These are phyloP conservation scores for Petunia secreta DNA, from an alignment of 257 asterid species.

Conservation along the genomic window DNA sequence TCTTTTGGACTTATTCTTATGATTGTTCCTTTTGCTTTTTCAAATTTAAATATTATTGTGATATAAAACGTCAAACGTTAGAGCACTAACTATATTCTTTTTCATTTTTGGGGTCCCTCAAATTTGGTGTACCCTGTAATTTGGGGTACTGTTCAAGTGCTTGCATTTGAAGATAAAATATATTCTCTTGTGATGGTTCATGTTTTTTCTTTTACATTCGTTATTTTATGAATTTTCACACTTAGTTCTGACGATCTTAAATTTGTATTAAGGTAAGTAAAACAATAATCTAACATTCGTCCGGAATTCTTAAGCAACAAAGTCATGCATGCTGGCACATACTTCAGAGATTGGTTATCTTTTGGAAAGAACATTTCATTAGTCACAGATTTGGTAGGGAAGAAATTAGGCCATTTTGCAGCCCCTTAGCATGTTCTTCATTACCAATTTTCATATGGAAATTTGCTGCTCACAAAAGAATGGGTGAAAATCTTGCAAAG, in stretches of 20 bases:
- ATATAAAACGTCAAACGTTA: neutral
- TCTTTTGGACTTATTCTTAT: neutral
- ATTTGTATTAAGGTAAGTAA: neutral
- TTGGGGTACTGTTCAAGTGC: neutral
- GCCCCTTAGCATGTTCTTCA: neutral
- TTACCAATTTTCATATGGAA: conserved; percentile 8
- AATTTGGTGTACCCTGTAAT: neutral
- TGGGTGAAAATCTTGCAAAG: neutral
- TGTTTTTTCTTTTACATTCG: neutral
- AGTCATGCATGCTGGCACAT: neutral
- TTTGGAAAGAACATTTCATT: neutral
- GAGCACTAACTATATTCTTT: neutral
- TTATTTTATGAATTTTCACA: neutral
- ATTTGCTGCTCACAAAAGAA: neutral
- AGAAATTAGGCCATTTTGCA: neutral
- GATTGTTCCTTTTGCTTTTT: neutral
- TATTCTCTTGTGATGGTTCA: conserved; percentile 19
- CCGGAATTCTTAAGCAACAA: conserved; percentile 4
- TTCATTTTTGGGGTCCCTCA: neutral
- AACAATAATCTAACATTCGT: conserved; percentile 13
- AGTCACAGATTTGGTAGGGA: conserved; percentile 1
- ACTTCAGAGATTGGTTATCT: conserved; percentile 10
- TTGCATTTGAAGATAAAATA: conserved; percentile 1
- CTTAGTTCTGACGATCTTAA: neutral
- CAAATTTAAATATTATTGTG: neutral